Conservation (phyloP, 2,329 filamentous ascomycete genomes). For the Clonostachys chloroleuca region DNA sequence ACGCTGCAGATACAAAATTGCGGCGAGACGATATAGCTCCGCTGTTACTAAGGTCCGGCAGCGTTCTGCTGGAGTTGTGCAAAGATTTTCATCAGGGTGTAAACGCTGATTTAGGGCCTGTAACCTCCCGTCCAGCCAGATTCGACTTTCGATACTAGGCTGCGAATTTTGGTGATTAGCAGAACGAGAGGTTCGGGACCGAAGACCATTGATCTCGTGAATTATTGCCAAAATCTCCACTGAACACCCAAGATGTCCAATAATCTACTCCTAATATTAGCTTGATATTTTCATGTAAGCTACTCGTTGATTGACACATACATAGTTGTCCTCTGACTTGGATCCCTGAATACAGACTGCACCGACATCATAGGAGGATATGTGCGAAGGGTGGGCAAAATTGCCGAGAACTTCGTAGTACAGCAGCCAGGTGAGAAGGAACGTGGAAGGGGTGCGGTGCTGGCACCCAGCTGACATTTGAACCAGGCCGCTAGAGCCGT, state of each 20-base stretch:
- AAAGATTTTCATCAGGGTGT: slow-evolving; percentile 3
- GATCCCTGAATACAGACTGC: too few relatives aligned
- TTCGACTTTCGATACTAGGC: slow-evolving; percentile 7
- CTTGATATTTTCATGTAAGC: too few relatives aligned
- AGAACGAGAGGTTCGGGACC: not conserved
- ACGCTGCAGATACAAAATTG: slow-evolving; percentile 37
- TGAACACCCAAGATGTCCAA: slow-evolving; percentile 41
- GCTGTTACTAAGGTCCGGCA: slow-evolving; percentile 33
- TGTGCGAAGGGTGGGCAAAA: slow-evolving; percentile 25
- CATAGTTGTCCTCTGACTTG: too few relatives aligned
- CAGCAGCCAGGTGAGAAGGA: slow-evolving; percentile 39
- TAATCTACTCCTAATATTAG: slow-evolving; percentile 24
- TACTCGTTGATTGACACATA: too few relatives aligned
- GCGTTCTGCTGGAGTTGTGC: slow-evolving; percentile 16
- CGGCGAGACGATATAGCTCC: slow-evolving; percentile 44
- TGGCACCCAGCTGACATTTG: too few relatives aligned
- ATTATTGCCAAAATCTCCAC: slow-evolving; percentile 38
- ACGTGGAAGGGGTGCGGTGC: slow-evolving; percentile 14
- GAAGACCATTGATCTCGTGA: slow-evolving; percentile 26
- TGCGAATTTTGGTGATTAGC: slow-evolving; percentile 3
- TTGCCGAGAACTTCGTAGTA: slow-evolving; percentile 40
- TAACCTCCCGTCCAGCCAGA: slow-evolving; percentile 5
- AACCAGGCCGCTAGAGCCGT: slow-evolving; percentile 25
- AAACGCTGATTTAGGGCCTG: slow-evolving; percentile 5
- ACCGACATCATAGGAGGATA: too few relatives aligned